Base-by-base conservation (phyloP, 2,329 filamentous ascomycete genomes). In the Diaporthe aspalathi region DNA sequence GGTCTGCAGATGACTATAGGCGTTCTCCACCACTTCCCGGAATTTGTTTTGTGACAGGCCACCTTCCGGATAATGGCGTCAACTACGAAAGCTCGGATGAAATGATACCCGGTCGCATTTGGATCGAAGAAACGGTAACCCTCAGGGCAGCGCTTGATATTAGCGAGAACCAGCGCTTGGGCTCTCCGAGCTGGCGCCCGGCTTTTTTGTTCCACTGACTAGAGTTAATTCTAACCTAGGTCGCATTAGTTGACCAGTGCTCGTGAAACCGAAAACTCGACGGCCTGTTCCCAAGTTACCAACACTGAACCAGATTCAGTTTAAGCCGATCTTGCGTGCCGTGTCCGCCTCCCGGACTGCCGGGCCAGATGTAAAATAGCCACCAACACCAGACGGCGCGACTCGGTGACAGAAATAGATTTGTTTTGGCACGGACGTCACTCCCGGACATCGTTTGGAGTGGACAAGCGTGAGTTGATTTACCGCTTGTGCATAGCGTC, bases 291-390 rank as follows among this genome's bases (percentile, higher is more conserved):
- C 27, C 40, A 49, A n/a, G 20, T 32, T 17, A 63, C n/a, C 43
- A 24, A 24, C 60, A 4, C 60, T 35, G 60, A 22, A 11, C 60
- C 43, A 63, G n/a, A 49, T 35, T 24, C 20, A 63, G 60, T 35
- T 49, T 35, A 49, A 47, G 60, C 60, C 43, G 27, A 8, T 11
- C 32, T n/a, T 16, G 43, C 32, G 32, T 63, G 60, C 60, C 54
- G 27, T 49, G 27, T 47, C 43, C 27, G 14, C 49, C 60, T 49
- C 27, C 43, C 60, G 43, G 43, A 20, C 35, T 40, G 40, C 27
- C 12, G 22, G 54, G 17, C 29, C 22, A 49, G 24, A 16, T 29
- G 43, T n/a, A n/a, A n/a, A n/a, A n/a, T 14, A 43, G 54, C 54
- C 60, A 11, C 27, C 29, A 12, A 12, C 9, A 22, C 40, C 16